Base-by-base conservation (phyloP, 2,329 filamentous ascomycete species). In the Colletotrichum limetticola region DNA sequence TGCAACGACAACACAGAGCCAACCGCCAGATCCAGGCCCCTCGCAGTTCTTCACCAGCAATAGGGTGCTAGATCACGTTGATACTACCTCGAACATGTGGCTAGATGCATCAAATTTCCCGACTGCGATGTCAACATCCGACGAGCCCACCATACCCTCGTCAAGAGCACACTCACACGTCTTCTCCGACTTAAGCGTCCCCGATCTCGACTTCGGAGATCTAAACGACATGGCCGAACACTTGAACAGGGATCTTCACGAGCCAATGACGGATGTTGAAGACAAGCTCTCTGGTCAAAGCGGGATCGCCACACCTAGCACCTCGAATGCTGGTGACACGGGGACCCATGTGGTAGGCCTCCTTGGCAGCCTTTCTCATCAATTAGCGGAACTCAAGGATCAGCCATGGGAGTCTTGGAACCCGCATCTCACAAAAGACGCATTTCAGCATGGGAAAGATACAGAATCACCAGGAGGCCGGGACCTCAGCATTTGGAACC, bases 171-270 rank as follows among this genome's bases (percentile, higher is more conserved):
- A 35, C 5, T 37, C 56, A 22, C 56, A 55, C 52, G 52, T 59
- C 16, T 59, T 37, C 56, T 37, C 56, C 30, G 56, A 24, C 28
- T 14, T 59, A 16, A 59, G 30, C 30, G 56, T 59, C 19, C 56
- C 56, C 56, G 56, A 59, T 59, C 16, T 59, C 56, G 56, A 59
- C 30, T 59, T 59, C 11, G 56, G 30, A 59, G 30, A 59, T 37
- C 30, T 59, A 9, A 22, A 59, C 30, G 56, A 59, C 19, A 59
- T 59, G 56, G 56, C 30, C n/a, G 56, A 37, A 22, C 11, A 35
- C n/a, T 28, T 59, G 19, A 14, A 59, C 56, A 59, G 56, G 56
- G 56, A 59, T 59, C 19, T 59, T 1, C 56, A 59, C 30, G 56
- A 24, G 30, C 16, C 56, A 24, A 59, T 22, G 56, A 14, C 8